Evolutionary conservation across 495 filamentous ascomycete species (phyloP).

Genomic region (Talaromyces stipitatus): DNA sequence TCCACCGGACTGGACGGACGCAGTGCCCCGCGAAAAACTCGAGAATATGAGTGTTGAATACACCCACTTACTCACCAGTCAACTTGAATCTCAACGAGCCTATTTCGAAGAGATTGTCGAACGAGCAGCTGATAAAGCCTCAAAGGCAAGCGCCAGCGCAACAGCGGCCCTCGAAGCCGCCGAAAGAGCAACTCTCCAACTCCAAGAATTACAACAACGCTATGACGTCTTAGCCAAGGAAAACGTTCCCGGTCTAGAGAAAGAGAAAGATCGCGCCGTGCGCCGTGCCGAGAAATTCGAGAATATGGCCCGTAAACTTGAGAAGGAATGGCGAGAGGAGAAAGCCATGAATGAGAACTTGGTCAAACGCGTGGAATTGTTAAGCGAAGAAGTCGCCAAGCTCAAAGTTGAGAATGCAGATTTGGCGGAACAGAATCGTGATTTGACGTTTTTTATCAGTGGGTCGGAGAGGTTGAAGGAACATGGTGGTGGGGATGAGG

Average conservation of each 20-base stretch:
- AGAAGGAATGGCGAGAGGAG: slow-evolving; percentile 78
- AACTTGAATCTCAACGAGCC: slow-evolving; percentile 82
- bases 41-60: slow-evolving; percentile 92
- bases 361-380: slow-evolving; percentile 64
- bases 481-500: slow-evolving; percentile 47
- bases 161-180: slow-evolving; percentile 53
- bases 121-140: slow-evolving; percentile 86
- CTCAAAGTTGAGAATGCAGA: slow-evolving; percentile 51
- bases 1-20: slow-evolving; percentile 49
- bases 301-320: slow-evolving; percentile 64
- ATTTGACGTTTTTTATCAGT: slow-evolving; percentile 83
- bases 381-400: slow-evolving; percentile 49
- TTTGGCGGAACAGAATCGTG: slow-evolving; percentile 78
- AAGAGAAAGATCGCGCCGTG: slow-evolving; percentile 59
- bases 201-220: slow-evolving; percentile 47
- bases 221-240: slow-evolving; percentile 49
- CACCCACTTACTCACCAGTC: slow-evolving; percentile 81
- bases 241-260: slow-evolving; percentile 58
- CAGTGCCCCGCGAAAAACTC: slow-evolving; percentile 82
- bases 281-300: slow-evolving; percentile 62
- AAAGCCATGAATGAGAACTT: slow-evolving; percentile 74
- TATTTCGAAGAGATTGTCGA: slow-evolving; percentile 94
- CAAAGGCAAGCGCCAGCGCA: slow-evolving; percentile 59
- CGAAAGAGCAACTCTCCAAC: slow-evolving; percentile 36
- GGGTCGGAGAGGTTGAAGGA: slow-evolving; percentile 74